Conservation (phyloP, 805 yeast species). For the Sugiyamaella marilandica region DNA sequence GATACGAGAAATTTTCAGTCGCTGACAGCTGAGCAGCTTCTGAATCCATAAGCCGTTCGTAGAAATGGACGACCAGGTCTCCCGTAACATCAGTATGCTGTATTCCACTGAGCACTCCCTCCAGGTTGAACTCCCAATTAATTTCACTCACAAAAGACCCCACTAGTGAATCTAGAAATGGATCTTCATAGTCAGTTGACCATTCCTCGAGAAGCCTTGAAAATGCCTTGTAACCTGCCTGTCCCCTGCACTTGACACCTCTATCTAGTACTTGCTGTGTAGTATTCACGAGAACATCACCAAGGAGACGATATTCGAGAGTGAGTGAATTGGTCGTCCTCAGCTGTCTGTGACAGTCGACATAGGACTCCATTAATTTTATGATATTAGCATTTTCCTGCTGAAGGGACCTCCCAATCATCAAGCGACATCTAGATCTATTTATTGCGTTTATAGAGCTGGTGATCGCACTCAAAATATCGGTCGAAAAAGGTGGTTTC, state of each 20-base stretch:
- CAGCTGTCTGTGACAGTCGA: background rate
- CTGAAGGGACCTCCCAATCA: background rate
- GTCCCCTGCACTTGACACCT: background rate
- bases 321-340: background rate
- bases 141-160: background rate
- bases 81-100: background rate
- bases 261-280: background rate
- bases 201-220: background rate
- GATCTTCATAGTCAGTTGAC: background rate
- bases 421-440: background rate
- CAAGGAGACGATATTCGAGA: background rate
- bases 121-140: background rate
- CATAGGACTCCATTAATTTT: background rate
- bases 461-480: background rate
- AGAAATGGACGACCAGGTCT: background rate
- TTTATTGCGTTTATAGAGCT: background rate
- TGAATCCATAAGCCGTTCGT: background rate
- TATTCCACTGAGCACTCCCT: background rate
- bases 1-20: background rate
- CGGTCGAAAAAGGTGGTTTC: background rate
- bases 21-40: background rate
- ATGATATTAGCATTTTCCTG: background rate
- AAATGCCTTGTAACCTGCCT: background rate
- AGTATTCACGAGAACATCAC: background rate
- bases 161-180: background rate